Evolutionary conservation across 2,329 filamentous ascomycete genomes (phyloP).

Genomic region (Aureobasidium sp.): DNA sequence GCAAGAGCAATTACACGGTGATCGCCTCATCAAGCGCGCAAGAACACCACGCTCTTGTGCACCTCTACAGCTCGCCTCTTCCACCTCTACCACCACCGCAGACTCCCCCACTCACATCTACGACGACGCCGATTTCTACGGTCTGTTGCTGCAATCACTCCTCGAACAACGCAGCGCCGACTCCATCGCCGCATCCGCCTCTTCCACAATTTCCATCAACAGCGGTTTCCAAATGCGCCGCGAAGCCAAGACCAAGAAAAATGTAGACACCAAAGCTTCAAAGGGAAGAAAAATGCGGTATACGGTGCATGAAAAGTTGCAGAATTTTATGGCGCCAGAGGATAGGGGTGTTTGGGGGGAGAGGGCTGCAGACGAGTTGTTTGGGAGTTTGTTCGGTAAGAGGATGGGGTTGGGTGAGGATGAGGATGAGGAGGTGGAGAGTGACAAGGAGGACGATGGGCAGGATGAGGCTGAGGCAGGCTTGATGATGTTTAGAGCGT

Average conservation of each 20-base stretch:
- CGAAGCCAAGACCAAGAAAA: constrained; percentile 74
- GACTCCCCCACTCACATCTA: constrained; percentile 48
- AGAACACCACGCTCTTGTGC: constrained; percentile 68
- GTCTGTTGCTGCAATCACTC: constrained; percentile 82
- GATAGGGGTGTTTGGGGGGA: constrained; percentile 74
- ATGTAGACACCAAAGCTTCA: constrained; percentile 86
- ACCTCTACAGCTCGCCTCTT: constrained; percentile 48
- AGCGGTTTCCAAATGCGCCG: constrained; percentile 42
- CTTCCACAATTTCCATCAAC: constrained; percentile 31
- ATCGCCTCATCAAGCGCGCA: constrained; percentile 62
- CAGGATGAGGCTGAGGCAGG: constrained; percentile 21
- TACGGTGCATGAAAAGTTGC: constrained; percentile 91
- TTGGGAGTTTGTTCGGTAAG: constrained; percentile 43
- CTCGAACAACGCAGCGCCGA: constrained; percentile 75
- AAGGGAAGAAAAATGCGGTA: constrained; percentile 93
- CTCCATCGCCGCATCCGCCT: constrained; percentile 29
- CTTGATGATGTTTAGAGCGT: constrained; percentile 25
- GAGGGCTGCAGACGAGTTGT: constrained; percentile 61
- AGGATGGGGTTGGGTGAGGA: constrained; percentile 37
- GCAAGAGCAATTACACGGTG: constrained; percentile 57
- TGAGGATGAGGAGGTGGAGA: constrained; percentile 24
- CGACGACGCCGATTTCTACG: constrained; percentile 93
- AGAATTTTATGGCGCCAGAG: constrained; percentile 96
- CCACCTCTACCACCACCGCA: constrained; percentile 33
- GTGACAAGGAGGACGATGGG: constrained; percentile 24